Base-by-base conservation (phyloP, 768 basidiomycete genomes). In the Calocera viscosa region DNA sequence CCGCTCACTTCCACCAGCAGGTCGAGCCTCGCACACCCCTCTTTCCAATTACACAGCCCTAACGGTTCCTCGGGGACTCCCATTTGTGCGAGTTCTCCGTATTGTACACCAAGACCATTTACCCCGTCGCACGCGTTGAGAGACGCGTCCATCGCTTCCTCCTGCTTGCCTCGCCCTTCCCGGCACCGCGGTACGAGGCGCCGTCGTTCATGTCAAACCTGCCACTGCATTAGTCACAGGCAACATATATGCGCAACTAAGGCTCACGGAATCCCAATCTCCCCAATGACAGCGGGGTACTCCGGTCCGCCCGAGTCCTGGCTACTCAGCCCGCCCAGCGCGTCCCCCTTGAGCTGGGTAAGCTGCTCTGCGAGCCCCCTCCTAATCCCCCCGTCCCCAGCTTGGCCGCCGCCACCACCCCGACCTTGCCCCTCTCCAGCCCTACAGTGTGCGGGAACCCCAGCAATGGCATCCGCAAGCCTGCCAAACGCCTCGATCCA, bases 221-320 rank as follows among this genome's bases (percentile, higher is more conserved):
- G 14, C 14, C 70, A 70, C 16, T 70, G 60, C 17, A 70, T 47
- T 49, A 30, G 39, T 66, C 67, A 26, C 33, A 12, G 17, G 17
- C 49, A 53, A 63, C 49, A n/a, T 1, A 22, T 30, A 17, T 67
- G 43, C 43, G 49, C 17, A 64, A 12, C 35, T 38, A 38, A 5
- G 35, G 14, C 35, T 38, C 35, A 38, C 1, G 95, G 95, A 1
- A 86, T 89, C 14, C 95, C 95, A 65, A 97, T 95, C 79, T 99
- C 95, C 12, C 95, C 94, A 34, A 99, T 89, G 69, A 98, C 80
- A 0, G 90, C 94, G 0, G 95, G 95, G 72, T 88, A 96, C 19
- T 77, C 68, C 1, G 71, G 66, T 10, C 79, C 79, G 30, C 79
- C 70, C 64, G 90, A 80, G 63, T 86, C 85, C 33, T 77, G 75